Conservation (phyloP, 2,329 filamentous ascomycete species). For the Thermomyces lanuginosus region DNA sequence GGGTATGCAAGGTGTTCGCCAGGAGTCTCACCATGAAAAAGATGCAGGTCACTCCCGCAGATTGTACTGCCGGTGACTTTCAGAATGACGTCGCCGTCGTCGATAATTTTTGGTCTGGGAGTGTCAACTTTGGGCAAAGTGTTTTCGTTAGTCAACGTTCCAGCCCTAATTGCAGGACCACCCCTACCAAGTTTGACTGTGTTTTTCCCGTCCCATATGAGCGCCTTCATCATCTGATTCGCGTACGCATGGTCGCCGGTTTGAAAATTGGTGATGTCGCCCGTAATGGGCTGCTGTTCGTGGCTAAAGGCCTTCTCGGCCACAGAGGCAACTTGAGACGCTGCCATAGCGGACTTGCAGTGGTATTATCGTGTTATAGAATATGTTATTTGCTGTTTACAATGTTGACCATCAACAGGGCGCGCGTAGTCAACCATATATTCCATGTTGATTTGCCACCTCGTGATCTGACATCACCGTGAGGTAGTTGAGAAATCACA, state of each 20-base stretch:
- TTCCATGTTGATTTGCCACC: too few relatives aligned
- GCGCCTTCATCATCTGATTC: slow-evolving; percentile 53
- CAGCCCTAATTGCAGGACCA: too few relatives aligned
- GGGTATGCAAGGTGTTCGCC: not conserved
- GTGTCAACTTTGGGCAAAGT: slow-evolving; percentile 35
- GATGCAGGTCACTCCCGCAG: slow-evolving; percentile 45
- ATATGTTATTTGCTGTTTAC: too few relatives aligned
- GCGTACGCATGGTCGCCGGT: slow-evolving; percentile 38
- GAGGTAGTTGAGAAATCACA: too few relatives aligned
- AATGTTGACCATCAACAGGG: too few relatives aligned
- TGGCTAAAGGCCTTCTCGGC: slow-evolving; percentile 55
- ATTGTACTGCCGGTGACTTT: slow-evolving; percentile 54
- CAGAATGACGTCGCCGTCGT: slow-evolving; percentile 61
- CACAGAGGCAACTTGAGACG: slow-evolving; percentile 50
- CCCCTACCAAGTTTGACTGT: slow-evolving; percentile 47
- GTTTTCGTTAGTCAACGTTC: too few relatives aligned
- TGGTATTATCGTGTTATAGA: too few relatives aligned
- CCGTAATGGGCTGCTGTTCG: slow-evolving; percentile 46
- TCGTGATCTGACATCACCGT: slow-evolving; percentile 11
- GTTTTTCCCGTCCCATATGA: slow-evolving; percentile 72
- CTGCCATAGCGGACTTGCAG: too few relatives aligned
- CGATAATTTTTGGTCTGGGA: slow-evolving; percentile 54
- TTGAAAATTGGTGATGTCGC: slow-evolving; percentile 54
- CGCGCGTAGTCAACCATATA: too few relatives aligned
- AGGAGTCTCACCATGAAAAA: slow-evolving; percentile 21